Percentiles rank a stretch among this genome's conserved stretches.
Evolutionary conservation across 768 basidiomycete species (phyloP).

Genomic region (Pleurotus ostreatus): DNA sequence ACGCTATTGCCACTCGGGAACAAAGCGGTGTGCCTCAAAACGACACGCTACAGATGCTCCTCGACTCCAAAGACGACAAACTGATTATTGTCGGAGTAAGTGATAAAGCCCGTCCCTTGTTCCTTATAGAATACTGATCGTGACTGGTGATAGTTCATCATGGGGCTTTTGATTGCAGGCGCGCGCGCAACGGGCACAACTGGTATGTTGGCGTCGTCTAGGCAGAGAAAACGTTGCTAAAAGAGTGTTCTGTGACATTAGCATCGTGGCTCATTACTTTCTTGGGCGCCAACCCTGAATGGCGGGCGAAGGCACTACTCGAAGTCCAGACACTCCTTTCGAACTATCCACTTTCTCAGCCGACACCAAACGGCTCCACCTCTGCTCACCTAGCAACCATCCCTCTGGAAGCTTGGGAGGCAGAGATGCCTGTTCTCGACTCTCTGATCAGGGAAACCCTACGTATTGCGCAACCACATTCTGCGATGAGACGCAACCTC

Average conservation of each 20-base stretch:
- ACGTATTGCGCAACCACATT: constrained; percentile 74
- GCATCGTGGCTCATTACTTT: constrained; percentile 77
- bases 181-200: constrained; percentile 77
- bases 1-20: constrained; percentile 53
- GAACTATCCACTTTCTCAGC: constrained; percentile 28
- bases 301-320: constrained; percentile 54
- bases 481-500: constrained; percentile 76
- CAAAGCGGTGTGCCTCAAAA: constrained; percentile 52
- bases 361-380: constrained; percentile 24
- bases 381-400: constrained; percentile 50
- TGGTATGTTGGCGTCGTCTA: constrained; percentile 26
- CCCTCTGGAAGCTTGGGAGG: constrained; percentile 69
- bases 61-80: constrained; percentile 68
- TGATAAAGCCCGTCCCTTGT: constrained; percentile 16
- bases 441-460: constrained; percentile 73
- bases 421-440: constrained; percentile 65
- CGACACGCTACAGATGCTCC: constrained; percentile 71
- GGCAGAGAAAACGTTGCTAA: neutral
- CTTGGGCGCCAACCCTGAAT: constrained; percentile 63
- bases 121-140: constrained; percentile 7
- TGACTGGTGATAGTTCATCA: constrained; percentile 56
- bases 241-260: constrained; percentile 14
- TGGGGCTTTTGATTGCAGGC: constrained; percentile 79
- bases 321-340: constrained; percentile 59
- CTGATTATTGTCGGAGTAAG: constrained; percentile 67